Evolutionary conservation across 805 yeast species (phyloP), one percentile per base, ranked within the genome.

Genomic region (Vanderwaltozyma polyspora): DNA sequence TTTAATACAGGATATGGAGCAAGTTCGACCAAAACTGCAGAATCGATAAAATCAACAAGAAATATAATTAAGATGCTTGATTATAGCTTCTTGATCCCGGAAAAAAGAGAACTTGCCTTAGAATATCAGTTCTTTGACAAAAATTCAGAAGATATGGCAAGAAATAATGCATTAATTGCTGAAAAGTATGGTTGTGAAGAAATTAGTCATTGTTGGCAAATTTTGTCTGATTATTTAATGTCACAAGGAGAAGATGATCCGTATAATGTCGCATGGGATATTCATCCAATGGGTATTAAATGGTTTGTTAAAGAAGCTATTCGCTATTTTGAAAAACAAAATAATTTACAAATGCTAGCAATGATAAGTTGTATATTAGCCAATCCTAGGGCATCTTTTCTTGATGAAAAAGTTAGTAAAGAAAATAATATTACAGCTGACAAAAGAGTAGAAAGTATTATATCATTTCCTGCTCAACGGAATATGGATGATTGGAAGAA

Each of bases 291-390:
- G 52, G 94, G 94, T 1, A 67, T 75, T 26, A 45, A 66, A 10
- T 73, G 84, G 81, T 60, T 84, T 16, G 65, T 84, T 0, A 66
- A 66, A 18, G 72, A 74, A 39, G 62, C 85, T 26, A 64, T 87
- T 48, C 49, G 54, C 1, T 77, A 78, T 45, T 85, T 77, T 50
- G 91, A 79, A 45, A 58, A 48, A 23, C 49, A 64, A 28, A 74
- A 77, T 2, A 79, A 89, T 48, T 58, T 84, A 19, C 96, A 89
- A 54, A 84, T 89, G 94, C 61, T 87, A 17, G 95, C 94, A 1
- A 81, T 83, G 85, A 57, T 86, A 43, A 72, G 89, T 3, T 83
- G 94, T 57, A 66, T 84, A 4, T 57, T 81, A 66, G 47, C 68
- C 66, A 4, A 16, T 7, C 24, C 18, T 17, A 30, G 31, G n/a